These are phyloP conservation scores for Boletus rubescentipes DNA, from an alignment of 768 basidiomycete genomes.

Conservation along the genomic window DNA sequence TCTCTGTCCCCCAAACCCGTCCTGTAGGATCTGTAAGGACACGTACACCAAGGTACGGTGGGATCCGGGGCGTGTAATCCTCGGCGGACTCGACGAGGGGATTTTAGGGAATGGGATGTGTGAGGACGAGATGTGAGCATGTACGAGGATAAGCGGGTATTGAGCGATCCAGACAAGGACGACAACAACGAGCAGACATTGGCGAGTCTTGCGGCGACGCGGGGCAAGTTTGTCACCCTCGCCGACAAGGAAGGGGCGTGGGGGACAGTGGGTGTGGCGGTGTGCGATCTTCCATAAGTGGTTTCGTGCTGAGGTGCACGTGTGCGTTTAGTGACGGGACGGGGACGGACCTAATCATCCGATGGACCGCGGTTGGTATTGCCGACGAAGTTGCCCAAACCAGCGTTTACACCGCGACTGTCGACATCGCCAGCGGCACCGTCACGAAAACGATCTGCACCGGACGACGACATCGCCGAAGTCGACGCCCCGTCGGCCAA, in stretches of 20 bases:
- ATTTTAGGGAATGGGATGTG: slow-evolving; percentile 55
- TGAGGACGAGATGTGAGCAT: slow-evolving; percentile 61
- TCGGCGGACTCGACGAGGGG: slow-evolving; percentile 71
- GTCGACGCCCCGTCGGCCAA: no score
- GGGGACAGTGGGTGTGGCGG: slow-evolving; percentile 69
- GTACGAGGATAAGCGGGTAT: slow-evolving; percentile 81
- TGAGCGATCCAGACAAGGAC: slow-evolving; percentile 93
- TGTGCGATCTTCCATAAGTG: slow-evolving; percentile 72
- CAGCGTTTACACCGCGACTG: slow-evolving; percentile 44
- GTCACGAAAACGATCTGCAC: slow-evolving; percentile 60
- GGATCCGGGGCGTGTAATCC: slow-evolving; percentile 64
- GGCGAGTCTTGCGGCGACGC: slow-evolving; percentile 72
- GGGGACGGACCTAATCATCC: slow-evolving; percentile 54
- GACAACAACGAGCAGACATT: slow-evolving; percentile 83
- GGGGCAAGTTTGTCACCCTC: slow-evolving; percentile 86
- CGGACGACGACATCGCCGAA: no score
- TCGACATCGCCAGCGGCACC: slow-evolving; percentile 41
- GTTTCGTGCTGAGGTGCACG: not conserved
- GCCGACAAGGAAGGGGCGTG: slow-evolving; percentile 84
- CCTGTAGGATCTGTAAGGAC: slow-evolving; percentile 85
- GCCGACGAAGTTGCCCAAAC: no score
- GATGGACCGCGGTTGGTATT: slow-evolving; percentile 50
- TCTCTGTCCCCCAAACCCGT: slow-evolving; percentile 66
- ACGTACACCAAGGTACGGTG: slow-evolving; percentile 74
- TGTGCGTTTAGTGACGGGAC: not conserved